Evolutionary conservation across 306 rosid species (phyloP).

Genomic region (Corylus americana): DNA sequence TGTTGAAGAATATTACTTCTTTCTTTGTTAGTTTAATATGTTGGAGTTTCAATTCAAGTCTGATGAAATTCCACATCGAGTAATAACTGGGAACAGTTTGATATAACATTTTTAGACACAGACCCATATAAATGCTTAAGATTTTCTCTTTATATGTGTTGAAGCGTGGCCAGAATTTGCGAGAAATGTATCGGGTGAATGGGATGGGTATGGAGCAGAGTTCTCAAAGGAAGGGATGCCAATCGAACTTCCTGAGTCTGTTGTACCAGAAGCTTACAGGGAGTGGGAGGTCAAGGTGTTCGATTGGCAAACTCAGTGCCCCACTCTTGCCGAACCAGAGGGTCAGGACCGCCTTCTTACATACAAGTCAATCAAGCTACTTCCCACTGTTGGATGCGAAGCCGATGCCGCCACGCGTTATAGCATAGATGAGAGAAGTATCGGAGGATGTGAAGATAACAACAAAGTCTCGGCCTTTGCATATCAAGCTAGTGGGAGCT

Average conservation of each 20-base stretch:
- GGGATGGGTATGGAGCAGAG: conserved; percentile 96
- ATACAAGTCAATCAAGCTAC: conserved; percentile 71
- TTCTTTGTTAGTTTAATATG: neutral
- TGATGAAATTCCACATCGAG: too few species aligned
- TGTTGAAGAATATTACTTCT: neutral
- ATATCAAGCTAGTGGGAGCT: conserved; percentile 77
- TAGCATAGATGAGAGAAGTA: conserved; percentile 61
- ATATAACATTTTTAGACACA: too few species aligned
- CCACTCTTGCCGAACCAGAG: conserved; percentile 78
- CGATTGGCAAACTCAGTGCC: conserved; percentile 98
- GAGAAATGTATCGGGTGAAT: conserved; percentile 80
- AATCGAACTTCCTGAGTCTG: conserved; percentile 79
- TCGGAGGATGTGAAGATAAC: conserved; percentile 38
- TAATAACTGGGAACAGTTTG: too few species aligned
- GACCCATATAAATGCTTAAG: too few species aligned
- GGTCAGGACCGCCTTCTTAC: conserved; percentile 33
- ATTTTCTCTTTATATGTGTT: conserved; percentile 25
- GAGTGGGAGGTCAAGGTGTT: conserved; percentile 96
- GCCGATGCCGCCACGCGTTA: conserved; percentile 90
- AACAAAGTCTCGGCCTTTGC: conserved; percentile 59
- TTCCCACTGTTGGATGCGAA: conserved; percentile 95
- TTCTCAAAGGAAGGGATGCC: conserved; percentile 70
- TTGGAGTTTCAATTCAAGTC: neutral
- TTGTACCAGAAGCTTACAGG: conserved; percentile 83
- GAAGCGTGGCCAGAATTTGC: conserved; percentile 84